Conservation (phyloP, 2,329 filamentous ascomycete species). For the Trichoderma koningii region DNA sequence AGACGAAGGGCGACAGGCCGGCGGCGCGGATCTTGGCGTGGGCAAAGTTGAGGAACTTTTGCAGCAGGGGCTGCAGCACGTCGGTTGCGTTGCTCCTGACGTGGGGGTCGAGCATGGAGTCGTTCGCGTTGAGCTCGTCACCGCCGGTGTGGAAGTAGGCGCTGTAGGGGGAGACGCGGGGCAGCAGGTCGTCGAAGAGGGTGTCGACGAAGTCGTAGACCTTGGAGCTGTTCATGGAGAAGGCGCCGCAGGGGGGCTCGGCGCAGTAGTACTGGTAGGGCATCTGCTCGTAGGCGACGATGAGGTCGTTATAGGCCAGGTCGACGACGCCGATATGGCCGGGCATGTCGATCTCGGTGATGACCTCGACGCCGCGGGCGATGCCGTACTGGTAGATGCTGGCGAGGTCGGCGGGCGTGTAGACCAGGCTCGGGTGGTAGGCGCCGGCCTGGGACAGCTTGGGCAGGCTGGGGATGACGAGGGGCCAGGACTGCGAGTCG, state of each 20-base stretch:
- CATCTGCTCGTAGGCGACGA: slow-evolving; percentile 56
- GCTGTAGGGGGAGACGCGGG: slow-evolving; percentile 69
- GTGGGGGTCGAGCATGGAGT: slow-evolving; percentile 66
- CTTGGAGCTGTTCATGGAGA: slow-evolving; percentile 73
- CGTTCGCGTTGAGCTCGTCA: slow-evolving; percentile 79
- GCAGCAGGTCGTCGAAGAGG: slow-evolving; percentile 73
- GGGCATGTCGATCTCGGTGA: slow-evolving; percentile 65
- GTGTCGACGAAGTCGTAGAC: slow-evolving; percentile 72
- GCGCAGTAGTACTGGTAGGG: slow-evolving; percentile 63
- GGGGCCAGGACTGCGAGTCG: slow-evolving; percentile 82
- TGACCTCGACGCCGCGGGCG: slow-evolving; percentile 58
- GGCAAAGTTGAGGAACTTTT: slow-evolving; percentile 72
- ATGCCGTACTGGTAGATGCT: slow-evolving; percentile 72
- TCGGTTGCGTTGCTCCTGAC: slow-evolving; percentile 65
- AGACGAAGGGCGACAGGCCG: slow-evolving; percentile 73
- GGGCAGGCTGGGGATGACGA: slow-evolving; percentile 74
- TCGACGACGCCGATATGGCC: slow-evolving; percentile 60
- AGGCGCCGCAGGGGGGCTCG: slow-evolving; percentile 66
- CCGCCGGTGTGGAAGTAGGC: slow-evolving; percentile 84
- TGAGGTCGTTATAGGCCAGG: slow-evolving; percentile 53
- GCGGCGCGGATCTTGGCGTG: slow-evolving; percentile 64
- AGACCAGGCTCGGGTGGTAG: slow-evolving; percentile 68
- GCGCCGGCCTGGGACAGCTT: slow-evolving; percentile 72
- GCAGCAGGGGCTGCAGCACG: slow-evolving; percentile 74
- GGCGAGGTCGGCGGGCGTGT: slow-evolving; percentile 65